Conservation (phyloP, 1,139 yeast genomes). For the Scheffersomyces titani region DNA sequence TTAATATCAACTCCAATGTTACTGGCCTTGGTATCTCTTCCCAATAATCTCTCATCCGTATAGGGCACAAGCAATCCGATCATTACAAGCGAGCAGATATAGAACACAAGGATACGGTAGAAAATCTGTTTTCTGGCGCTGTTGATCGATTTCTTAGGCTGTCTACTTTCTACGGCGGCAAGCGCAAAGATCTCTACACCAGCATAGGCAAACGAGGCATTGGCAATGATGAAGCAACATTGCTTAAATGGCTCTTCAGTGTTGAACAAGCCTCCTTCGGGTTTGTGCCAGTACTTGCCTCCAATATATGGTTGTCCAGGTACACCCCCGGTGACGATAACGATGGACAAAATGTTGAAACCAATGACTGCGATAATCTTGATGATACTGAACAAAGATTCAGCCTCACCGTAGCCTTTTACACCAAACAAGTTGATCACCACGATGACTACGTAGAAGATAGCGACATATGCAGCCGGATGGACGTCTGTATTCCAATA, state of each 20-base stretch:
- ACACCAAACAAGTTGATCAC: constrained; percentile 36
- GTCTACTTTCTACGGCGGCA: constrained; percentile 36
- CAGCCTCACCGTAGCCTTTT: constrained; percentile 39
- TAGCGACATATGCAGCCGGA: constrained; percentile 33
- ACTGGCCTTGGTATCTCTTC: constrained; percentile 10
- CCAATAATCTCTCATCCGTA: constrained; percentile 48
- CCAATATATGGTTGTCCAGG: constrained; percentile 32
- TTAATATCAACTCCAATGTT: constrained; percentile 23
- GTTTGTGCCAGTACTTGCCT: constrained; percentile 33
- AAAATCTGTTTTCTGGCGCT: constrained; percentile 38
- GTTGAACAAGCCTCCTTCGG: constrained; percentile 33
- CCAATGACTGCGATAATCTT: constrained; percentile 35
- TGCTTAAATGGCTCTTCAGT: constrained; percentile 27
- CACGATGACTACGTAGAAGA: constrained; percentile 31
- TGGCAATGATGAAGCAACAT: constrained; percentile 22
- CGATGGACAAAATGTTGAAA: constrained; percentile 29
- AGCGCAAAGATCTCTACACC: constrained; percentile 34
- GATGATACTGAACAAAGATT: constrained; percentile 28
- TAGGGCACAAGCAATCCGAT: constrained; percentile 65
- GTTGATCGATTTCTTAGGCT: constrained; percentile 34
- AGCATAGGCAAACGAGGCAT: constrained; percentile 28
- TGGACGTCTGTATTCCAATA: constrained; percentile 29
- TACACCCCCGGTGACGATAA: constrained; percentile 36
- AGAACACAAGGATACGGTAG: constrained; percentile 35
- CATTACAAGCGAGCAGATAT: constrained; percentile 32